Conservation (phyloP, 2,329 filamentous ascomycete genomes). For the Aspergillus floridensis region DNA sequence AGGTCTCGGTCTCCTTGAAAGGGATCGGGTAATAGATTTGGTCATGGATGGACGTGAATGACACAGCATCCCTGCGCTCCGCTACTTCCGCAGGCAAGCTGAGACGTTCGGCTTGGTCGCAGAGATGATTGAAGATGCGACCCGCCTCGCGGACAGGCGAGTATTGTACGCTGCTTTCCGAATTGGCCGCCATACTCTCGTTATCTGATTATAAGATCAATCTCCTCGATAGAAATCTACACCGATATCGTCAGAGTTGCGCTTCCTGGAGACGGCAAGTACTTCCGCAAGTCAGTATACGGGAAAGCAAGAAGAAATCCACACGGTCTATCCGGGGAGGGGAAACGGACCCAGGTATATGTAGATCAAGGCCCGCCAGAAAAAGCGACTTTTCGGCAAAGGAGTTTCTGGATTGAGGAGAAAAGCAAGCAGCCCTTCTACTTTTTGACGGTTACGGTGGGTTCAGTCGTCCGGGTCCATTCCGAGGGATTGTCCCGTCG, state of each 20-base stretch:
- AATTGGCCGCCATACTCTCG: conserved; percentile 18
- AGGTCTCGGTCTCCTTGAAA: conserved; percentile 54
- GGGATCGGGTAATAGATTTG: conserved; percentile 45
- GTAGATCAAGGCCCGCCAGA: conserved; percentile 2
- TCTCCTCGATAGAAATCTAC: too few relatives aligned
- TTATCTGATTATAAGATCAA: not conserved
- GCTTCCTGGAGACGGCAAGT: not conserved
- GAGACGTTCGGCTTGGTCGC: conserved; percentile 34
- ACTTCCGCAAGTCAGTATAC: not conserved
- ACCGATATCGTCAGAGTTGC: not conserved
- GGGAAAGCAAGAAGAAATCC: too few relatives aligned
- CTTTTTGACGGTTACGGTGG: conserved; percentile 1
- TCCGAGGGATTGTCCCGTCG: conserved; percentile 17
- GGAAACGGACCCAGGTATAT: not conserved
- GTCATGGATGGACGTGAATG: conserved; percentile 37
- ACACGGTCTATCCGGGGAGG: not conserved
- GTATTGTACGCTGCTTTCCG: conserved; percentile 21
- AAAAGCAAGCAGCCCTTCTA: conserved; percentile 9
- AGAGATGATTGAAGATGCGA: conserved; percentile 38
- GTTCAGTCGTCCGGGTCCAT: conserved; percentile 11
- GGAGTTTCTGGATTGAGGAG: conserved; percentile 2
- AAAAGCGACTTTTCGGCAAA: conserved; percentile 1
- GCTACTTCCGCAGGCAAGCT: conserved; percentile 32
- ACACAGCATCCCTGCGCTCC: conserved; percentile 32
- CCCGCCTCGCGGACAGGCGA: conserved; percentile 37